Evolutionary conservation across 1,284 basidiomycete genomes (phyloP).

Genomic region (Somion occarium): DNA sequence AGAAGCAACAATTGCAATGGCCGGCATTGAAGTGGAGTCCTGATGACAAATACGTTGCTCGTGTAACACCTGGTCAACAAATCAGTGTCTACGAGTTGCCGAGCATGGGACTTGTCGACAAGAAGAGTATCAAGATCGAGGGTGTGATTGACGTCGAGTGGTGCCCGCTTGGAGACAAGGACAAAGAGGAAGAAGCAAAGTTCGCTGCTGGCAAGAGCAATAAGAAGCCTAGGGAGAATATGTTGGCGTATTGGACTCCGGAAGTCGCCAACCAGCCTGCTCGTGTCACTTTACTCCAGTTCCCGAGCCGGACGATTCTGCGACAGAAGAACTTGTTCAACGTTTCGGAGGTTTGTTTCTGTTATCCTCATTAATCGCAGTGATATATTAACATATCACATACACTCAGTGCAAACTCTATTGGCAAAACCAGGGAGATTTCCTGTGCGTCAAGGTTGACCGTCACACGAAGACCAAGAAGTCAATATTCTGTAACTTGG

Average conservation of each 20-base stretch:
- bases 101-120: constrained; percentile 90
- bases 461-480: constrained; percentile 99
- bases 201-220: constrained; percentile 35
- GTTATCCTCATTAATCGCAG: not conserved
- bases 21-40: constrained; percentile 97
- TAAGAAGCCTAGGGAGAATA: constrained; percentile 82
- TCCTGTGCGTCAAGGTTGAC: constrained; percentile 99
- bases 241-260: constrained; percentile 97
- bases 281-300: constrained; percentile 87
- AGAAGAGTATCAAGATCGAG: constrained; percentile 97
- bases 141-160: constrained; percentile 99
- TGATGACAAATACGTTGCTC: constrained; percentile 93
- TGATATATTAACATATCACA: not conserved
- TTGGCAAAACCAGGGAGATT: constrained; percentile 99
- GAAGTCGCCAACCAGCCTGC: constrained; percentile 97
- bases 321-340: constrained; percentile 99
- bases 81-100: constrained; percentile 98
- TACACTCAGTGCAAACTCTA: constrained; percentile 85
- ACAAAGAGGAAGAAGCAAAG: constrained; percentile 71
- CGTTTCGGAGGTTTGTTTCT: constrained; percentile 81
- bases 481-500: constrained; percentile 97
- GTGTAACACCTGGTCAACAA: constrained; percentile 84
- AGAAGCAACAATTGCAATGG: constrained; percentile 86
- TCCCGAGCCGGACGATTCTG: constrained; percentile 83
- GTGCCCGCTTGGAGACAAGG: constrained; percentile 92